A percentile compares a stretch with the other conserved stretches of the same genome.
phyloP scores from a whole-genome alignment of 371 early-diverging fungal genomes.

The Mucor lusitanicus region DNA sequence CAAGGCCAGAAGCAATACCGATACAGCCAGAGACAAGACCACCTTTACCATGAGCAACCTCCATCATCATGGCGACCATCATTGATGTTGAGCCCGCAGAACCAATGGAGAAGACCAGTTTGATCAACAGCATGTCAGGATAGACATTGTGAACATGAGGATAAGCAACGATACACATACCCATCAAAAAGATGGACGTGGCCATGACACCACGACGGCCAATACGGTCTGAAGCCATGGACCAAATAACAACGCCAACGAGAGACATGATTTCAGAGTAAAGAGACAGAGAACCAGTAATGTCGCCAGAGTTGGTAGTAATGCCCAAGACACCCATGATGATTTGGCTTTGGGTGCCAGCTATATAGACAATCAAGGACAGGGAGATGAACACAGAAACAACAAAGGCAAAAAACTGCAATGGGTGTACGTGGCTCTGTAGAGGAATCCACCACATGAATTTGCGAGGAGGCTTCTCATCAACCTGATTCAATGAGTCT shows the following conservation, averaged over 20 bases:
- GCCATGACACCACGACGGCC: conserved; percentile 25
- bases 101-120: conserved; percentile 66
- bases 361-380: conserved; percentile 37
- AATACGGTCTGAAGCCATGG: conserved; percentile 22
- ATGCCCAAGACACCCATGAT: conserved; percentile 20
- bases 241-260: conserved; percentile 41
- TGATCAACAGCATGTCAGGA: conserved; percentile 53
- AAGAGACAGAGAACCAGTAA: conserved; percentile 50
- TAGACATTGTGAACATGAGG: conserved; percentile 54
- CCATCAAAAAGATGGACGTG: conserved; percentile 47
- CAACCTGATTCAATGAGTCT: background rate
- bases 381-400: conserved; percentile 34
- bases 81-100: conserved; percentile 70
- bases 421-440: conserved; percentile 30
- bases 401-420: conserved; percentile 37
- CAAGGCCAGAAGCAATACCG: conserved; percentile 56
- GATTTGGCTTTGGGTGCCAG: conserved; percentile 35
- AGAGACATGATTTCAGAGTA: conserved; percentile 63
- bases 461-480: conserved; percentile 25
- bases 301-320: conserved; percentile 27
- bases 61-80: conserved; percentile 65
- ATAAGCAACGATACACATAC: conserved; percentile 45
- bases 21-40: conserved; percentile 55
- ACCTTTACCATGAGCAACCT: conserved; percentile 51
- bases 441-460: conserved; percentile 47